Base-by-base conservation (phyloP, 345 rosid genomes). In the Ceriops tagal region DNA sequence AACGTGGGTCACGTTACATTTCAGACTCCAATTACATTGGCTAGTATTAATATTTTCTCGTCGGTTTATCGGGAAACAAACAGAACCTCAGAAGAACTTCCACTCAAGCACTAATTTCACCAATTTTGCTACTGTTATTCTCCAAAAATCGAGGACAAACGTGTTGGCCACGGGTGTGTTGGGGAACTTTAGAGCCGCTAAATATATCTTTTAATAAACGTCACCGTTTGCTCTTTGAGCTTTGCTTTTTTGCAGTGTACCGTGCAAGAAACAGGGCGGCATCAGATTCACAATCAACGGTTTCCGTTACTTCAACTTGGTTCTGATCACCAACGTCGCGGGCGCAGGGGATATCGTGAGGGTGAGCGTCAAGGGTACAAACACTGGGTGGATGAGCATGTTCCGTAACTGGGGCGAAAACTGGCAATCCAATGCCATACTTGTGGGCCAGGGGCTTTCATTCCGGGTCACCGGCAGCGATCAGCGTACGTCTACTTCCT, bases 341-440 rank as follows among this genome's bases (percentile, higher is more conserved):
- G 93, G 90, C 13, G 82, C 90, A 3, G 93, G 93, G 4, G 88
- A 88, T 64, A 78, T 88, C 34, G 73, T 58, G 66, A 84, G 70
- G 75, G 90, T 74, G 20, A 75, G 81, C 72, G 79, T 88, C 37
- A 88, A 88, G 37, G 90, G 93, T 1, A 58, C 89, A 0, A 80
- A 61, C 6, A 86, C 87, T 5, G 88, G 78, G 19, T 88, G 93
- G 93, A 73, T 83, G 82, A 77, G 67, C 65, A 28, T 88, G 86
- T 84, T 84, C 83, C 73, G 89, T 11, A 88, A 88, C 80, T 88
- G 93, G 93, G 93, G 93, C 1, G 90, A 88, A 62, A 88, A 88
- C 71, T 88, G 93, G 92, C 92, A 86, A 64, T 88, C 92, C 10
- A 86, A 88, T 20, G 66, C 82, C 19, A 80, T 84, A 26, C 69